Percentiles rank a stretch among this genome's conserved stretches.
Evolutionary conservation across 2,329 filamentous ascomycete species (phyloP).

Genomic region (Onygena corvina): DNA sequence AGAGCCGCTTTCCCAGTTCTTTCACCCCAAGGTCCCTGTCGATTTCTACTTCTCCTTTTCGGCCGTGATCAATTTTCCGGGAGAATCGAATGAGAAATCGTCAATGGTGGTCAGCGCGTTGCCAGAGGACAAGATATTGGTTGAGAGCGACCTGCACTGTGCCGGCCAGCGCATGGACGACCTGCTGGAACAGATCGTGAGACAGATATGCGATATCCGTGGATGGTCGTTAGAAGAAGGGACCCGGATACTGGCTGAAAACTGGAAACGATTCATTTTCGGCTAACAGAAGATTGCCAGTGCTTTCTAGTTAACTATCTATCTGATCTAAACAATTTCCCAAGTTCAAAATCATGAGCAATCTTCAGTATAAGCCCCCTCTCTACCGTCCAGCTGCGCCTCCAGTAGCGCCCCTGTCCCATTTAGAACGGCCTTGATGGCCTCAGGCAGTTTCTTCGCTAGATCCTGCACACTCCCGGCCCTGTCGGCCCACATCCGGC

Average conservation of each 20-base stretch:
- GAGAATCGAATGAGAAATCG: slow-evolving; percentile 42
- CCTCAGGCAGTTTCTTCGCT: slow-evolving; percentile 43
- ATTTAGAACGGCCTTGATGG: slow-evolving; percentile 45
- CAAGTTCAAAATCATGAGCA: background rate
- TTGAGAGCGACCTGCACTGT: slow-evolving; percentile 81
- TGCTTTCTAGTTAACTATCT: background rate
- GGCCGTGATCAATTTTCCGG: slow-evolving; percentile 62
- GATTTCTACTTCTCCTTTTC: slow-evolving; percentile 84
- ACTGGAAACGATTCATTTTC: slow-evolving; percentile 68
- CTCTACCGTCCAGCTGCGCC: slow-evolving; percentile 44
- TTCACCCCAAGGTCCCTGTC: slow-evolving; percentile 58
- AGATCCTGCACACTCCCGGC: slow-evolving; percentile 48
- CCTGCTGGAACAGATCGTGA: slow-evolving; percentile 59
- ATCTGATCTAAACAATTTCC: background rate
- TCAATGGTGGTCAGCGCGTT: slow-evolving; percentile 57
- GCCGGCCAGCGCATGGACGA: slow-evolving; percentile 73
- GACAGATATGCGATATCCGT: slow-evolving; percentile 65
- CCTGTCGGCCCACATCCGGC: slow-evolving; percentile 48
- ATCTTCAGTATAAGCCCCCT: slow-evolving; percentile 41
- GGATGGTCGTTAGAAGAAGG: slow-evolving; percentile 66
- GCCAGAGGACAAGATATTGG: slow-evolving; percentile 65
- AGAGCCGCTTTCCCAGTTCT: slow-evolving; percentile 65
- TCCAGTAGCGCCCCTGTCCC: slow-evolving; percentile 53
- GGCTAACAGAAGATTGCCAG: slow-evolving; percentile 33
- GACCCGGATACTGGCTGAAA: slow-evolving; percentile 52